Base-by-base conservation (phyloP, 495 filamentous ascomycete species). In the Cudoniella acicularis region DNA sequence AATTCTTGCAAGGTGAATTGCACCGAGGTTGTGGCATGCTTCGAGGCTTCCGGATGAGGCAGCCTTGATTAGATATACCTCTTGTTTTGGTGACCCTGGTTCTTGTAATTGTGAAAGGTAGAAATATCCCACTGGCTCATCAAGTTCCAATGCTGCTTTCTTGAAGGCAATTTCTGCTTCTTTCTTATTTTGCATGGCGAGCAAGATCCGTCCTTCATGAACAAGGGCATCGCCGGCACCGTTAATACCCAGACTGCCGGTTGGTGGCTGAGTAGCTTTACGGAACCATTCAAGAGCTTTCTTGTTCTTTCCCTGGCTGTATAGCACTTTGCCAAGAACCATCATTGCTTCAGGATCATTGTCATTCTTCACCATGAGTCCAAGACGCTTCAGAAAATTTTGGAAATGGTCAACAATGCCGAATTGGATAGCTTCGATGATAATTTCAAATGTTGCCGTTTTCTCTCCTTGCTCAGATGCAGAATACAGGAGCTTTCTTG, bases 41-140 rank as follows among this genome's bases (percentile, higher is more conserved):
- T 62, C 61, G 0, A 42, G 9, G 9, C 64, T 54, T 6, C 65
- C 65, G 0, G 62, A 56, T 0, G 47, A 54, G 6, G 65, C 59
- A 0, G 65, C 65, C 57, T 64, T 67, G 16, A 67, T 13, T 10
- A 67, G 23, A 24, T 64, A 67, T 2, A 59, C 49, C 40, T 60
- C 41, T 25, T 59, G 58, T 10, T 45, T 21, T 20, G 22, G 2
- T 0, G 62, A 57, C 0, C 40, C 47, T 11, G 22, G 22, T 25
- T 57, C 62, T 41, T 62, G 36, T 20, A 64, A 42, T 26, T 57
- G 17, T 6, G 62, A 56, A 11, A 67, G 65, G 13, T 59, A 49
- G 54, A 57, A 64, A 51, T 67, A 67, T 6, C 50, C 65, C 0
- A 16, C 13, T 3, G 65, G 59, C 2, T 67, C 55, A 53, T 67